Base-by-base conservation (phyloP, 768 basidiomycete genomes). In the Boletus bicolor region DNA sequence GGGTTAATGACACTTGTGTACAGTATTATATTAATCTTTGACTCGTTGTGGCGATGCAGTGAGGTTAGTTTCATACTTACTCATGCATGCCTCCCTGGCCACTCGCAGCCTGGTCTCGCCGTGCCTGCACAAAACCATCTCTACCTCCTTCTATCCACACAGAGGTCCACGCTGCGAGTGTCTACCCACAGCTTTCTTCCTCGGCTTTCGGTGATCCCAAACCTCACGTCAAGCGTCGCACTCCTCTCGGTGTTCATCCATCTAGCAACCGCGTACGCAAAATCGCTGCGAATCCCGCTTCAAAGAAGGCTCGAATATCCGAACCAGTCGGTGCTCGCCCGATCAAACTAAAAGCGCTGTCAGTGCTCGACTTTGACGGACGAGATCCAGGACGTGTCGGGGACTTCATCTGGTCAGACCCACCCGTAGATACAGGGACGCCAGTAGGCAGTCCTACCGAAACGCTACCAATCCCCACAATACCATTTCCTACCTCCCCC, bases 21-120 rank as follows among this genome's bases (percentile, higher is more conserved):
- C 14, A 44, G 28, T 55, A 54, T 38, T 30, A 49, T 15, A 9
- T 24, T 30, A 35, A 36, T 43, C 21, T 49, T 24, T 11, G n/a
- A 52, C 28, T 19, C 21, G 12, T 6, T 39, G 51, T 56, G 53
- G 53, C 53, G 53, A n/a, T 54, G 48, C 53, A 54, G 11, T 51
- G 15, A 5, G 7, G 32, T 32, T 32, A 9, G 32, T 11, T 10
- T 11, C 32, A 32, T 11, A 8, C 65, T 51, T 11, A 8, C 65
- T 51, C 55, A 73, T 77, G 76, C 69, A 77, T 77, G 76, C 67
- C 68, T 48, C 36, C 65, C 46, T 48, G 28, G 44, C 68, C 68
- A 17, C 78, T 82, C 59, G 72, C 72, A 38, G 81, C 82, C 46
- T 84, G 79, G 75, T 59, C 67, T 28, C 71, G 73, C 51, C 68